phyloP scores from a whole-genome alignment of 106 monocot genomes.

The Dactylorhiza incarnata region DNA sequence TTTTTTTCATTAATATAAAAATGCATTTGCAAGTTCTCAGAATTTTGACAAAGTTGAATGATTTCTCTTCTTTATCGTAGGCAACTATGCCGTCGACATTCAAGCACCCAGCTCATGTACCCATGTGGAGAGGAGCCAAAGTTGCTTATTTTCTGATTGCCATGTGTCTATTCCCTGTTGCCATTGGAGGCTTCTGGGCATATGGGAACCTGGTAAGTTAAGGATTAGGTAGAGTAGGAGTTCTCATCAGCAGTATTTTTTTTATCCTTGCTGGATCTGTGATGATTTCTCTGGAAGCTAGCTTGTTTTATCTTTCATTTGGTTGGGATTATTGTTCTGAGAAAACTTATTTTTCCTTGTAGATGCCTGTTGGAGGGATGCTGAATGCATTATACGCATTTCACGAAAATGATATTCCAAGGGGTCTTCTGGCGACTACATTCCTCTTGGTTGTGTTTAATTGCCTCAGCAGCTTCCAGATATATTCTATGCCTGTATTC shows the following conservation, averaged over 20 bases:
- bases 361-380: constrained; percentile 95
- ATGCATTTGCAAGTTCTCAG: neutral
- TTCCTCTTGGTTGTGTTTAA: constrained; percentile 88
- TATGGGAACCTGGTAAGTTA: constrained; percentile 80
- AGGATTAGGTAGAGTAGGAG: neutral
- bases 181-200: constrained; percentile 90
- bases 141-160: constrained; percentile 81
- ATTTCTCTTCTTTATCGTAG: constrained; percentile 21
- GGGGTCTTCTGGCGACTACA: constrained; percentile 61
- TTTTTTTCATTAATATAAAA: neutral
- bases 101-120: constrained; percentile 92
- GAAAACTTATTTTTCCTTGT: neutral
- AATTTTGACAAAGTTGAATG: neutral
- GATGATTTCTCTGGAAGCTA: neutral
- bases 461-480: constrained; percentile 94
- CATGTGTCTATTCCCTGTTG: constrained; percentile 81
- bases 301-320: neutral
- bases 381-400: constrained; percentile 67
- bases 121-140: constrained; percentile 97
- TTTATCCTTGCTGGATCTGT: neutral
- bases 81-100: constrained; percentile 97
- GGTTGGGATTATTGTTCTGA: no score
- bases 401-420: constrained; percentile 67
- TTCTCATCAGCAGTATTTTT: neutral
- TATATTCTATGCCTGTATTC: constrained; percentile 95